Evolutionary conservation across 306 rosid species (phyloP).

Genomic region (Rubus parviflorus): DNA sequence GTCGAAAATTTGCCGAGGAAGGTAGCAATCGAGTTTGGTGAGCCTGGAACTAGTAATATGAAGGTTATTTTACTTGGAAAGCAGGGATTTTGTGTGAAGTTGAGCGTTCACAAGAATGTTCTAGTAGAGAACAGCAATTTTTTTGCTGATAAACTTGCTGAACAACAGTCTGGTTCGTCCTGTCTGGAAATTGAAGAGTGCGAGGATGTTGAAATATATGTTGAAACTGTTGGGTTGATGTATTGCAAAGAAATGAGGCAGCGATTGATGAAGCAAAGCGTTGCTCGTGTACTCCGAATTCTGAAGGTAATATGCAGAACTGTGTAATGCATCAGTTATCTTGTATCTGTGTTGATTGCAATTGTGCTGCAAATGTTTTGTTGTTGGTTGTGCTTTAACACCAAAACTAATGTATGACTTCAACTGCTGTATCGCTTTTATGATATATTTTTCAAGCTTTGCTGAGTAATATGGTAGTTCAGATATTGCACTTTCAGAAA

Average conservation of each 20-base stretch:
- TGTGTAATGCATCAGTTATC: constrained; percentile 10
- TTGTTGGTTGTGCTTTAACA: not conserved
- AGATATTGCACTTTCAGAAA: not conserved
- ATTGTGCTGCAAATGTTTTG: constrained; percentile 1
- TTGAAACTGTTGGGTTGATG: constrained; percentile 90
- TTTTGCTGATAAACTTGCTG: constrained; percentile 64
- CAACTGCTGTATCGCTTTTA: constrained; percentile 6
- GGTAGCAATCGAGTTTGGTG: constrained; percentile 95
- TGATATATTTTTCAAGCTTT: not conserved
- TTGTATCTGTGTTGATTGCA: constrained; percentile 16
- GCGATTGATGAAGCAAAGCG: constrained; percentile 83
- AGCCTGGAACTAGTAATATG: constrained; percentile 77
- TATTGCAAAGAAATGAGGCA: constrained; percentile 87
- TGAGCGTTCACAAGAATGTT: constrained; percentile 80
- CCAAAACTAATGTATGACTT: not conserved
- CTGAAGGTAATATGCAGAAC: constrained; percentile 59
- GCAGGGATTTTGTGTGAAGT: constrained; percentile 89
- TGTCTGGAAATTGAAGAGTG: constrained; percentile 73
- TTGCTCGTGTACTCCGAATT: constrained; percentile 72
- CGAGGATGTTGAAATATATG: constrained; percentile 86
- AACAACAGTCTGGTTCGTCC: constrained; percentile 44
- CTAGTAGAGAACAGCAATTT: constrained; percentile 56
- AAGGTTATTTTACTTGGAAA: constrained; percentile 73
- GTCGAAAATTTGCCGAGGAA: constrained; percentile 71
- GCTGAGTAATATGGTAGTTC: not conserved